These are phyloP conservation scores for Apocynum venetum DNA, from an alignment of 257 asterid species.

Conservation along the genomic window DNA sequence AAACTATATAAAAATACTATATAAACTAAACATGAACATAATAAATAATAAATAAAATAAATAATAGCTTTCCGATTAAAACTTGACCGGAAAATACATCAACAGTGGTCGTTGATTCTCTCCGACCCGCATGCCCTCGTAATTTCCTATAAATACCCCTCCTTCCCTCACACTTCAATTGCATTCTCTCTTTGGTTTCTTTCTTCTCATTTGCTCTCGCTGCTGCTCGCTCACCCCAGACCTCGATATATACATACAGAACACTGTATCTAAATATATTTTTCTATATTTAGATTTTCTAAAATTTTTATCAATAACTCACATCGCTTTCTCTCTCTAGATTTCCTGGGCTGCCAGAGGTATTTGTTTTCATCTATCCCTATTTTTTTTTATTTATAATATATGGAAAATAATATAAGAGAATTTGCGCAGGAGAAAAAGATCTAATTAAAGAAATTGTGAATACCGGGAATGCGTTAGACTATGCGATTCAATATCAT, in stretches of 20 bases:
- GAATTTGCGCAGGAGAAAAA: constrained; percentile 19
- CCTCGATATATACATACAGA: constrained; percentile 1
- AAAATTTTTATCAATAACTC: constrained; percentile 2
- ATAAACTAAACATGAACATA: too few relatives aligned
- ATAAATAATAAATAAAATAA: too few relatives aligned
- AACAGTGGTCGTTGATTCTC: constrained; percentile 25
- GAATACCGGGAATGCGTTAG: constrained; percentile 15
- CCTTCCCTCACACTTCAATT: constrained; percentile 11
- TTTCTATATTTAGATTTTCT: constrained; percentile 1
- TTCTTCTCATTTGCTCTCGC: constrained; percentile 12
- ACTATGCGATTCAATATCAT: constrained; percentile 9
- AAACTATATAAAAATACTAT: neutral
- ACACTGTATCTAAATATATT: neutral
- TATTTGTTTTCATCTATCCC: constrained; percentile 19
- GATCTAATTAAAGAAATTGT: constrained; percentile 13
- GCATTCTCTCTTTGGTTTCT: constrained; percentile 16
- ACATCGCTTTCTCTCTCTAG: constrained; percentile 45
- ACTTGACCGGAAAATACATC: constrained; percentile 32
- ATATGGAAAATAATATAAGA: neutral
- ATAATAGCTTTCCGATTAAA: constrained; percentile 34
- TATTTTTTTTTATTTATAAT: constrained; percentile 16
- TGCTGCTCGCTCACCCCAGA: constrained; percentile 10
- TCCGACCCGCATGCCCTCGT: constrained; percentile 30
- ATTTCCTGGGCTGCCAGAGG: constrained; percentile 50
- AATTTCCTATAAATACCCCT: constrained; percentile 70